phyloP scores from a whole-genome alignment of 805 yeast genomes.

The Candida nemodendra region DNA sequence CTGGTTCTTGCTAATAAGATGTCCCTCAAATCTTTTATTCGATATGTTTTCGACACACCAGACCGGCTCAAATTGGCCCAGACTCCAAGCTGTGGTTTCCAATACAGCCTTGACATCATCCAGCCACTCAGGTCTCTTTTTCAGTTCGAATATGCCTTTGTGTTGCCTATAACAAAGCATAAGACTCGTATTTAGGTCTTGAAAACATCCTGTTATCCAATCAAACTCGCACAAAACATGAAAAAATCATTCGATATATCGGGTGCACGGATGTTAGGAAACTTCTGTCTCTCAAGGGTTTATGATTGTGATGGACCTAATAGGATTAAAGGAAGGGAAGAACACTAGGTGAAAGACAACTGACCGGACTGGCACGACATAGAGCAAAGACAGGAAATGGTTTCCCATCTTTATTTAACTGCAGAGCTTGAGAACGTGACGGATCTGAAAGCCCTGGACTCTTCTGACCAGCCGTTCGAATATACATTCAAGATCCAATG shows the following conservation, averaged over 20 bases:
- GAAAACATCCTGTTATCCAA: background rate
- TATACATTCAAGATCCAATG: slow-evolving; percentile 76
- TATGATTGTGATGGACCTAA: too few relatives aligned
- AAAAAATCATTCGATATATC: background rate
- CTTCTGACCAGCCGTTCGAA: slow-evolving; percentile 60
- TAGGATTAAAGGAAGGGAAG: too few relatives aligned
- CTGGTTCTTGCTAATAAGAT: background rate
- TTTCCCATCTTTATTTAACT: slow-evolving; percentile 29
- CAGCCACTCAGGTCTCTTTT: background rate
- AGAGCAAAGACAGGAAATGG: too few relatives aligned
- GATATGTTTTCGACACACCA: background rate
- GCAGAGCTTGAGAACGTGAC: slow-evolving; percentile 39
- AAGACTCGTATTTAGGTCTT: too few relatives aligned
- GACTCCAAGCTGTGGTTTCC: background rate
- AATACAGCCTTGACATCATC: background rate
- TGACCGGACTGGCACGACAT: too few relatives aligned
- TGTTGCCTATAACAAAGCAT: too few relatives aligned
- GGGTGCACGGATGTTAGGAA: background rate
- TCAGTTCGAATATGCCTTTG: too few relatives aligned
- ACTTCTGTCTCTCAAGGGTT: too few relatives aligned
- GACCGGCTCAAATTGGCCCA: background rate
- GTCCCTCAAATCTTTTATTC: background rate
- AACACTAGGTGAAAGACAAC: too few relatives aligned
- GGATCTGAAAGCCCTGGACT: slow-evolving; percentile 52
- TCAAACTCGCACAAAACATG: background rate